Conservation (phyloP, 306 rosid species). For the Ormosia semicastrata region DNA sequence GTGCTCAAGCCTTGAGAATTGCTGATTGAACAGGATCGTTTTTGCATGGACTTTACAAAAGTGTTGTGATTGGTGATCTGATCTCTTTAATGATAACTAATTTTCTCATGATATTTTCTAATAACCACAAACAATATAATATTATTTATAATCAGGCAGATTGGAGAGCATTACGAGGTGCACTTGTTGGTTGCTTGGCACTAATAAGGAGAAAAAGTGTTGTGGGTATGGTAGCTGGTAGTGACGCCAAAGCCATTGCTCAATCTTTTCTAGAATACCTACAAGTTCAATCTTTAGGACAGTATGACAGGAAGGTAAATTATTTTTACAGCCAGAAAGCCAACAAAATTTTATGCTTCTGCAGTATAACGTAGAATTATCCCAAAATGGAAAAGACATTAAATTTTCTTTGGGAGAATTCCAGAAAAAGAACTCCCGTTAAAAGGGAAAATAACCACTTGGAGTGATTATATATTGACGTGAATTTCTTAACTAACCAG, state of each 20-base stretch:
- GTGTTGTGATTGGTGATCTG: slow-evolving; percentile 9
- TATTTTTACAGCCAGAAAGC: slow-evolving; percentile 5
- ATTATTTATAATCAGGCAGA: slow-evolving; percentile 74
- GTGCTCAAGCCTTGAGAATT: slow-evolving; percentile 20
- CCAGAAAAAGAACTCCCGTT: background rate
- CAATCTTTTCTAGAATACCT: slow-evolving; percentile 56
- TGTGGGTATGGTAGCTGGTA: slow-evolving; percentile 55
- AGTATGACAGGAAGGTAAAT: slow-evolving; percentile 83
- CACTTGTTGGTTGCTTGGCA: slow-evolving; percentile 93
- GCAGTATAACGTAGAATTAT: slow-evolving; percentile 1
- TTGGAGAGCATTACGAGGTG: slow-evolving; percentile 96
- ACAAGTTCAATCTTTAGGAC: slow-evolving; percentile 88
- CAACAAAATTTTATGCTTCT: slow-evolving; percentile 16
- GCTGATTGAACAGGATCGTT: slow-evolving; percentile 16
- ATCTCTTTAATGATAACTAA: slow-evolving; percentile 10
- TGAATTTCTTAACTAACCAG: background rate
- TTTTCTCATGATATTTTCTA: slow-evolving; percentile 12
- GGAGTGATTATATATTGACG: background rate
- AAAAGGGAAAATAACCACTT: background rate
- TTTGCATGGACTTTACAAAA: slow-evolving; percentile 4
- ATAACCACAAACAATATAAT: slow-evolving; percentile 20
- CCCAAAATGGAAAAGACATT: background rate
- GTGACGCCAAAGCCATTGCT: slow-evolving; percentile 75
- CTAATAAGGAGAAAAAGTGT: slow-evolving; percentile 64
- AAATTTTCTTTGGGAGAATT: background rate